These are phyloP conservation scores for Tetrapisispora pingtungensis DNA, from an alignment of 805 yeast species.

Conservation along the genomic window DNA sequence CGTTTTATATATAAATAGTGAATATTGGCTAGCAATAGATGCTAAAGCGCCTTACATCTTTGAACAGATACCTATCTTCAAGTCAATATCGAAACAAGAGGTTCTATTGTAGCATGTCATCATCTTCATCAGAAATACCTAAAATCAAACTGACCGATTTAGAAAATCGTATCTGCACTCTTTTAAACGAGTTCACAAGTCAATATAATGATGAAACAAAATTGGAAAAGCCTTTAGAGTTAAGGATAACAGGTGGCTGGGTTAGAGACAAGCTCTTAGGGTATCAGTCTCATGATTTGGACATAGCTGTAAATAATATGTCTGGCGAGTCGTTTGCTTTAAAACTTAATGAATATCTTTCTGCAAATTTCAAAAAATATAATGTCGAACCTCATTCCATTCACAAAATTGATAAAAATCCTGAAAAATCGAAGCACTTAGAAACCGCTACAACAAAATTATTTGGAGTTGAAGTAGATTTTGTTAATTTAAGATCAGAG, in stretches of 20 bases:
- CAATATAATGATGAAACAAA: slow-evolving; percentile 13
- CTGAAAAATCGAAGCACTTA: slow-evolving; percentile 90
- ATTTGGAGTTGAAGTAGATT: slow-evolving; percentile 79
- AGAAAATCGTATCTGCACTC: slow-evolving; percentile 21
- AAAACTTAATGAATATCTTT: slow-evolving; percentile 44
- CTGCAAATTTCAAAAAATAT: slow-evolving; percentile 25
- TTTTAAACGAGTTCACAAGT: slow-evolving; percentile 24
- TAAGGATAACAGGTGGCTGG: slow-evolving; percentile 95
- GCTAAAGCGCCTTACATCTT: background rate
- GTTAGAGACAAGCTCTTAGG: slow-evolving; percentile 90
- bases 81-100: background rate
- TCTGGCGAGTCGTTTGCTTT: slow-evolving; percentile 83
- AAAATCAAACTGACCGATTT: slow-evolving; percentile 12
- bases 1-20: too few species aligned
- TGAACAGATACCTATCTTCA: background rate
- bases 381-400: slow-evolving; percentile 34
- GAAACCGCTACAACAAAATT: slow-evolving; percentile 92
- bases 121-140: background rate
- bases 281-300: slow-evolving; percentile 72
- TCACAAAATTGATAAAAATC: slow-evolving; percentile 83
- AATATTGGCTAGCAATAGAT: background rate
- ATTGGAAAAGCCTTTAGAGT: slow-evolving; percentile 14
- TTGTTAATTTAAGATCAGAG: slow-evolving; percentile 85
- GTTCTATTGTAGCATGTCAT: background rate
- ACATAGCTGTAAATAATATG: slow-evolving; percentile 76